Conservation (phyloP, 441 rosid genomes). For the Omphalea diandra region DNA sequence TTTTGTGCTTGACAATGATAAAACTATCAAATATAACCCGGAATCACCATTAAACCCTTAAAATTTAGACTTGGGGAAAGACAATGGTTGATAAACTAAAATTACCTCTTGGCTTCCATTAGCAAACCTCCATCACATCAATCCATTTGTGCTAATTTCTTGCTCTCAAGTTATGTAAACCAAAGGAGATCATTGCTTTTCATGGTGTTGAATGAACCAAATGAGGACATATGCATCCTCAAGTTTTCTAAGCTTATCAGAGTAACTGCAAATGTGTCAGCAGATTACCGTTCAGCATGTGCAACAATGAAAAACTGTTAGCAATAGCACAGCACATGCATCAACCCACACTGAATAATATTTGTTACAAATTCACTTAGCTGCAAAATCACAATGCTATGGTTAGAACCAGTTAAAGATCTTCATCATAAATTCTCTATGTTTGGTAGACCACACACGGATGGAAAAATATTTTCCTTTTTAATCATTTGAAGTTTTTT, state of each 20-base stretch:
- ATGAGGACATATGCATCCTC: neutral
- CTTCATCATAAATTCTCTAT: too few relatives aligned
- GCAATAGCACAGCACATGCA: neutral
- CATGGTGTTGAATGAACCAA: neutral
- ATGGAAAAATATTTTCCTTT: neutral
- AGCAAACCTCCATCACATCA: neutral
- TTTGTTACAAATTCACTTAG: neutral
- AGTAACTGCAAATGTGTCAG: neutral
- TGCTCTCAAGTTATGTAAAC: neutral
- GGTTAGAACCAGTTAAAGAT: too few relatives aligned
- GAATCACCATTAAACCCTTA: neutral
- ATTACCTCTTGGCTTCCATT: neutral
- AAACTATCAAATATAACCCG: neutral
- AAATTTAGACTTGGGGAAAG: neutral
- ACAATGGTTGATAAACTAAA: neutral
- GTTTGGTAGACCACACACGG: neutral
- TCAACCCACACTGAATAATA: neutral
- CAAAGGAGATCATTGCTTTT: neutral
- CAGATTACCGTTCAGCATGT: neutral
- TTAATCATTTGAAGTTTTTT: neutral
- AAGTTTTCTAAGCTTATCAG: neutral
- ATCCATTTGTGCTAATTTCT: neutral
- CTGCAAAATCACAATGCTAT: neutral
- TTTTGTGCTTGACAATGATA: neutral
- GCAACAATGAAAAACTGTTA: neutral